A percentile compares a stretch with the other conserved stretches of the same genome.
Evolutionary conservation across 2,329 filamentous ascomycete genomes (phyloP).

Genomic region (Hymenoscyphus fructigenus): DNA sequence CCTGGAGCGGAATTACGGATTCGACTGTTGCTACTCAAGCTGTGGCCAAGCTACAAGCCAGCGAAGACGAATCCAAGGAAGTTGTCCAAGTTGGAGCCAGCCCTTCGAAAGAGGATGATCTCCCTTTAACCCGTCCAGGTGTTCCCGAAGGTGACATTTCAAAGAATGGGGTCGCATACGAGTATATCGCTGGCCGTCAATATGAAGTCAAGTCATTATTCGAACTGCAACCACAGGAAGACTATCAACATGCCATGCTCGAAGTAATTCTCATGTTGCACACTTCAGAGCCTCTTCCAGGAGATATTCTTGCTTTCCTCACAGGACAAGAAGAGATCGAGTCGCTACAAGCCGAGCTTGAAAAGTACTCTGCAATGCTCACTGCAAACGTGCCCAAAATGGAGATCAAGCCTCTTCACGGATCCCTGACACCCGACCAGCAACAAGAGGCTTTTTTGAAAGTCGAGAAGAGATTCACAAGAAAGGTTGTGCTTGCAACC

Average conservation of each 20-base stretch:
- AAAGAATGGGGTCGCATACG: slow-evolving; percentile 31
- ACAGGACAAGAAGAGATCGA: slow-evolving; percentile 94
- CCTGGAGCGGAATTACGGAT: slow-evolving; percentile 29
- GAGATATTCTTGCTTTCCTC: slow-evolving; percentile 89
- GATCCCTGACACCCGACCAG: slow-evolving; percentile 80
- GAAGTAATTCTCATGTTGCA: slow-evolving; percentile 86
- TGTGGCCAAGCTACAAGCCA: slow-evolving; percentile 8
- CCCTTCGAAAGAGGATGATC: neutral
- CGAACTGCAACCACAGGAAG: slow-evolving; percentile 69
- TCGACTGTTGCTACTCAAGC: slow-evolving; percentile 10
- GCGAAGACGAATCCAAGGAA: neutral
- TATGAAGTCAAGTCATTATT: slow-evolving; percentile 80
- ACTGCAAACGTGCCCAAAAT: slow-evolving; percentile 72
- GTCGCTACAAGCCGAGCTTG: slow-evolving; percentile 72
- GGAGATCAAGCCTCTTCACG: slow-evolving; percentile 78
- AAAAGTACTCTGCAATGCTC: slow-evolving; percentile 73
- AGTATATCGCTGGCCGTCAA: slow-evolving; percentile 79
- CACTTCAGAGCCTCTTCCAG: slow-evolving; percentile 82
- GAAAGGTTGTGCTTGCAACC: slow-evolving; percentile 89
- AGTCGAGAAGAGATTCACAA: slow-evolving; percentile 66
- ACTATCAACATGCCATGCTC: slow-evolving; percentile 79
- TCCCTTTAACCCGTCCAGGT: neutral
- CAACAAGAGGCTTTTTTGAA: slow-evolving; percentile 86
- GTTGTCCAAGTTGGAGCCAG: neutral
- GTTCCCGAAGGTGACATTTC: slow-evolving; percentile 17